phyloP scores from a whole-genome alignment of 805 yeast genomes.

The Spathaspora boniae region DNA sequence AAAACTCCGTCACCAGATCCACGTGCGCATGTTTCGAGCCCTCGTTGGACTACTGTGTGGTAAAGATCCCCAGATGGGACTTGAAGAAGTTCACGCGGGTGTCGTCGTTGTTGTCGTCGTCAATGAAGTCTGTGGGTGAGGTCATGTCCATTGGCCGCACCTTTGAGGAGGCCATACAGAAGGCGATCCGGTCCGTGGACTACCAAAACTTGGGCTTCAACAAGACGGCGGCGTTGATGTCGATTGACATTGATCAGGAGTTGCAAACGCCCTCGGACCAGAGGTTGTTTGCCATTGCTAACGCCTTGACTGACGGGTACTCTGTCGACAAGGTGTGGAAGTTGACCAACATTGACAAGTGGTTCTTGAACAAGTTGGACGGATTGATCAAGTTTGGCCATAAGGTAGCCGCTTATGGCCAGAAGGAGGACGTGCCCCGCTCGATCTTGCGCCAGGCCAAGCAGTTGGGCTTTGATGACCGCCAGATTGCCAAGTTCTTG shows the following conservation, averaged over 20 bases:
- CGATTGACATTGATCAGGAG: conserved; percentile 88
- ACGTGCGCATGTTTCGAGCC: conserved; percentile 98
- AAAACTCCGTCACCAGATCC: conserved; percentile 87
- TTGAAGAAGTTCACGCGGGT: conserved; percentile 93
- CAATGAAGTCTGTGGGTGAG: conserved; percentile 99
- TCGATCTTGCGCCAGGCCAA: conserved; percentile 76
- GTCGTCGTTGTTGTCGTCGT: conserved; percentile 78
- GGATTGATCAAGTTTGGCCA: conserved; percentile 71
- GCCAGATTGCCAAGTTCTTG: conserved; percentile 88
- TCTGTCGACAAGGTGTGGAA: conserved; percentile 89
- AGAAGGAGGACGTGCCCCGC: conserved; percentile 60
- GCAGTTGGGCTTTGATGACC: conserved; percentile 94
- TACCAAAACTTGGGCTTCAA: conserved; percentile 94
- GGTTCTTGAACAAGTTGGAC: conserved; percentile 89
- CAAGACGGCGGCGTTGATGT: conserved; percentile 78
- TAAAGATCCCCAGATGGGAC: conserved; percentile 99
- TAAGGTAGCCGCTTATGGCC: conserved; percentile 53
- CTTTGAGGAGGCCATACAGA: conserved; percentile 96
- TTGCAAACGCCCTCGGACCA: conserved; percentile 97
- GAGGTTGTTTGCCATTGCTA: conserved; percentile 93
- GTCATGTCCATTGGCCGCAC: conserved; percentile 98
- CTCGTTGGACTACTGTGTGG: conserved; percentile 92
- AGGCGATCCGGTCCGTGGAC: conserved; percentile 95
- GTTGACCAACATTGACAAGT: conserved; percentile 87
- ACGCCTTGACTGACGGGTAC: conserved; percentile 86